phyloP scores from a whole-genome alignment of 352 stramenopile genomes.

The Pythium diclinum region DNA sequence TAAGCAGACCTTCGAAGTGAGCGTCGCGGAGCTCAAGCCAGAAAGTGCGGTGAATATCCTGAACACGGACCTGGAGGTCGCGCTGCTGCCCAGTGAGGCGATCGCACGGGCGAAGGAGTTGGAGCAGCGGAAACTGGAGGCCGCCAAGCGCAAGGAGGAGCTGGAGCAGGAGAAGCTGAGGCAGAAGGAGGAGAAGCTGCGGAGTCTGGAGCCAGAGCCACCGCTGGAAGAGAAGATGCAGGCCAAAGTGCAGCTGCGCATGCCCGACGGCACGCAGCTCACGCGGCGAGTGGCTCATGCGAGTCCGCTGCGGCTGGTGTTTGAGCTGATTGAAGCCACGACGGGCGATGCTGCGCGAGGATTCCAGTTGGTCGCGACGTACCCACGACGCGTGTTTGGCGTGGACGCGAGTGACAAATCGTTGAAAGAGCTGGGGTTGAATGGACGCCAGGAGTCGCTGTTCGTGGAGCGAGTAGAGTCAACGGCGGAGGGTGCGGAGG shows the following conservation, averaged over 20 bases:
- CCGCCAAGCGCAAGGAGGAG: constrained; percentile 30
- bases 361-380: constrained; percentile 58
- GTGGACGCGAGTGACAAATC: constrained; percentile 35
- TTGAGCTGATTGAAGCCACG: constrained; percentile 50
- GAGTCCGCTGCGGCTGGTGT: constrained; percentile 35
- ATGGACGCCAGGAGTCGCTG: constrained; percentile 57
- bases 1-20: constrained; percentile 70
- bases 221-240: constrained; percentile 36
- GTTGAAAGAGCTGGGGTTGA: constrained; percentile 52
- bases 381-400: constrained; percentile 58
- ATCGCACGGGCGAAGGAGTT: constrained; percentile 38
- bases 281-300: constrained; percentile 47
- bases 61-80: constrained; percentile 82
- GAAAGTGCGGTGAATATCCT: constrained; percentile 65
- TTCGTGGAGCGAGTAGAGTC: constrained; percentile 46
- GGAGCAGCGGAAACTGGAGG: constrained; percentile 26
- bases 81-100: constrained; percentile 66
- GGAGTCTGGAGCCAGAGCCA: constrained; percentile 37
- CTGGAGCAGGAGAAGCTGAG: constrained; percentile 38
- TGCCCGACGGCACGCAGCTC: constrained; percentile 42
- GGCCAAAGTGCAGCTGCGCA: constrained; percentile 47
- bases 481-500: background rate
- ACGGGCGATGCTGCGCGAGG: constrained; percentile 39
- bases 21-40: constrained; percentile 54
- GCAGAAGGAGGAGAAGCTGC: constrained; percentile 38